Base-by-base conservation (phyloP, 2,329 filamentous ascomycete genomes). In the Colletotrichum agaves region DNA sequence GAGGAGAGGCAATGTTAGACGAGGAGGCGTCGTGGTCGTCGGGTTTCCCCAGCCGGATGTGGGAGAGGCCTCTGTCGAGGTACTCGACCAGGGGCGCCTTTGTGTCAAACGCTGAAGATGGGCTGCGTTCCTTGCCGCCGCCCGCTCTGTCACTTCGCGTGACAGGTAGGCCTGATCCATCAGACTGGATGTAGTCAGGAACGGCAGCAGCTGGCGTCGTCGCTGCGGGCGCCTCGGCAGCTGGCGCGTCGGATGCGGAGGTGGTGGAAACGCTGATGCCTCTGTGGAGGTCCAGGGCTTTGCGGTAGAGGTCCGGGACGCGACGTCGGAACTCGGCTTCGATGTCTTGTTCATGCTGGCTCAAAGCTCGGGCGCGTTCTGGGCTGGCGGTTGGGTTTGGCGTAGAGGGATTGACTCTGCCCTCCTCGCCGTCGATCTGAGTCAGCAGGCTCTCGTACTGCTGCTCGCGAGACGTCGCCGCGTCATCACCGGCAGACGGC, bases 31-130 rank as follows among this genome's bases (percentile, higher is more conserved):
- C 17, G 41, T 39, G 8, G 55, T 23, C 41, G 39, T 59, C 41
- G 23, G 35, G 58, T 55, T 55, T 33, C 57, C 72, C 74, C 55
- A 76, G 76, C 50, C 81, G 79, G 72, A 85, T 80, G 72, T 82
- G 82, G n/a, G 75, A 76, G 21, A 84, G 74, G 7, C 82, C 82
- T 56, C 80, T 78, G 62, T 84, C 81, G 35, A 87, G 79, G 67
- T 84, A 82, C 60, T 80, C 78, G n/a, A 85, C 79, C 74, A 85
- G 80, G 44, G 82, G 80, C 7, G 81, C 82, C 70, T 83, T 84
- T 15, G 79, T 74, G 33, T 81, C 80, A 70, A 82, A 81, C 46
- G 10, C 23, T 53, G 43, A 65, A 19, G 53, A 35, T 47, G 41
- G 37, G 53, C 60, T 52, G 13, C 27, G 44, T 47, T 49, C 59